Base-by-base conservation (phyloP, 1,284 basidiomycete genomes). In the Melanopsichium pennsylvanicum region DNA sequence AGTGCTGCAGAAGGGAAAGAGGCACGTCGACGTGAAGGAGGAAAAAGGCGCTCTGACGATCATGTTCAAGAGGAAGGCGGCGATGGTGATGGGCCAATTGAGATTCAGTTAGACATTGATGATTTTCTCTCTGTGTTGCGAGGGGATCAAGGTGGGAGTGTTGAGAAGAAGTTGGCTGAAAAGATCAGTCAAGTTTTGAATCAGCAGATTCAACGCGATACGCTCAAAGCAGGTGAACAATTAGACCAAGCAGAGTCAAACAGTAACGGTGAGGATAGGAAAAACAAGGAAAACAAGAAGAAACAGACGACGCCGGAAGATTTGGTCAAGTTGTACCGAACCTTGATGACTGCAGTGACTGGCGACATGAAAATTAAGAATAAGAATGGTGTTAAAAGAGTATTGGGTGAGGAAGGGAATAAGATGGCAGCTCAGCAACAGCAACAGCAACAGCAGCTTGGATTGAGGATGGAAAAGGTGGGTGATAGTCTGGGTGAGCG, bases 401-500 rank as follows among this genome's bases (percentile, higher is more conserved):
- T 12, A 12, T 19, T 29, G 15, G 31, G 32, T 7, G n/a, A 16
- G 18, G 31, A 26, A n/a, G 23, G n/a, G 21, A 25, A 29, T 6
- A 35, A 4, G 7, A 54, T 32, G 22, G 22, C 6, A n/a, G 43
- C 45, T n/a, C 12, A 21, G 22, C 5, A 16, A 23, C 29, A n/a
- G 8, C 5, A 45, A 19, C 43, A 27, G 32, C 21, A 6, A 33
- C 43, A 11, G 41, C 42, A n/a, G n/a, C n/a, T n/a, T n/a, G n/a
- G n/a, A 5, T n/a, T 62, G 27, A 42, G 55, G 3, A 69, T 69
- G 66, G 49, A 42, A 36, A 70, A 63, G 26, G 61, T 70, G 11
- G 61, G 61, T 15, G 67, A 70, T 26, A 70, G 57, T 29, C 26
- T 70, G 18, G 42, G 45, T 6, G 67, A 70, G 25, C 47, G 67